Percentiles rank a stretch among this genome's conserved stretches.
phyloP scores from a whole-genome alignment of 1,284 basidiomycete species.

The Volvariella volvacea region DNA sequence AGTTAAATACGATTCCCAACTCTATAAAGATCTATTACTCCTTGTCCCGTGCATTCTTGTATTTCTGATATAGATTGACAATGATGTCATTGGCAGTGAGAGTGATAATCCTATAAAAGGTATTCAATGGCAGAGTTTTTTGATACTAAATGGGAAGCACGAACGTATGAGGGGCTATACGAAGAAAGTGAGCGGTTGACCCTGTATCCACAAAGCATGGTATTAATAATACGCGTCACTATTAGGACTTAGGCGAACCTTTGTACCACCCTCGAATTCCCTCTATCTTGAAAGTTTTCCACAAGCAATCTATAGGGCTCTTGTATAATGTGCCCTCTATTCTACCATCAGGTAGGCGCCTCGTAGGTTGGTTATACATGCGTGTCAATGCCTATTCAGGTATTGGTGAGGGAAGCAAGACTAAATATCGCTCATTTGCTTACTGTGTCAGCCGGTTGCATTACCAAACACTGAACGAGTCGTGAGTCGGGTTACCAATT shows the following conservation, averaged over 20 bases:
- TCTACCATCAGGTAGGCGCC: conserved; percentile 65
- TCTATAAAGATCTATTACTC: too few relatives aligned
- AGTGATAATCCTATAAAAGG: conserved; percentile 64
- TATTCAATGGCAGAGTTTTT: not conserved
- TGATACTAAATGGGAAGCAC: conserved; percentile 16
- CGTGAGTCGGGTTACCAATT: conserved; percentile 7
- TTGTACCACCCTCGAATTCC: conserved; percentile 92
- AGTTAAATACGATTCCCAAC: too few relatives aligned
- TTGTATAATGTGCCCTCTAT: conserved; percentile 77
- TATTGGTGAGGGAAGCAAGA: conserved; percentile 5
- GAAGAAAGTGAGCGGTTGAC: conserved; percentile 85
- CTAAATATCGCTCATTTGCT: conserved; percentile 19
- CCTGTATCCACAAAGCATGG: too few relatives aligned
- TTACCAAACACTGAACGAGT: conserved; percentile 60
- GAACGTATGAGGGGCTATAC: conserved; percentile 90
- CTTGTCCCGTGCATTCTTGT: conserved; percentile 10
- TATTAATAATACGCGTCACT: too few relatives aligned
- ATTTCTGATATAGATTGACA: conserved; percentile 61
- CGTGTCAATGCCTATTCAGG: conserved; percentile 73
- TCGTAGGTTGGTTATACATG: conserved; percentile 94
- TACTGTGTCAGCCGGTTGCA: conserved; percentile 88
- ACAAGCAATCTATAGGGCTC: conserved; percentile 93
- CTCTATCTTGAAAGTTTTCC: conserved; percentile 91
- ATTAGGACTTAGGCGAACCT: too few relatives aligned
- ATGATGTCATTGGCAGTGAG: conserved; percentile 85